Evolutionary conservation across 257 asterid species (phyloP).

Genomic region (Rhazya stricta): DNA sequence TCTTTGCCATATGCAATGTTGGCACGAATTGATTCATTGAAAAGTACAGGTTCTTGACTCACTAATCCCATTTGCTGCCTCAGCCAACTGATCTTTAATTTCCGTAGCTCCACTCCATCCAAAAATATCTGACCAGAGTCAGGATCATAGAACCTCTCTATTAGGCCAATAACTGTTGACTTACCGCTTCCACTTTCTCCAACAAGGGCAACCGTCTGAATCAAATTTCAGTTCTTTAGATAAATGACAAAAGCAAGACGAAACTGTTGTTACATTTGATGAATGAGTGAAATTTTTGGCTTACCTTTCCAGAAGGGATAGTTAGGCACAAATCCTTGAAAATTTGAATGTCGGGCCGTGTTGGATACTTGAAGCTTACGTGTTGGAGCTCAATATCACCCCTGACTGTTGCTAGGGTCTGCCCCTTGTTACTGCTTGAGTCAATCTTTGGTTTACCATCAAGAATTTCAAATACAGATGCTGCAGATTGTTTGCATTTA

Average conservation of each 20-base stretch:
- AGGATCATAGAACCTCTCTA: slow-evolving; percentile 73
- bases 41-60: slow-evolving; percentile 76
- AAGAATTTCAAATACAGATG: slow-evolving; percentile 62
- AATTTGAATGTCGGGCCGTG: slow-evolving; percentile 62
- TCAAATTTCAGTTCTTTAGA: not conserved
- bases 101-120: slow-evolving; percentile 47
- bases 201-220: slow-evolving; percentile 70
- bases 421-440: slow-evolving; percentile 56
- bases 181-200: slow-evolving; percentile 87
- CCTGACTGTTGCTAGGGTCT: slow-evolving; percentile 30
- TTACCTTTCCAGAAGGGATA: slow-evolving; percentile 78
- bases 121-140: slow-evolving; percentile 44
- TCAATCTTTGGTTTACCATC: slow-evolving; percentile 63
- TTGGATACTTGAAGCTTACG: slow-evolving; percentile 60
- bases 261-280: not conserved
- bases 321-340: slow-evolving; percentile 54
- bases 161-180: slow-evolving; percentile 62
- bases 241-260: not conserved
- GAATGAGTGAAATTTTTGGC: not conserved
- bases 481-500: slow-evolving; percentile 58
- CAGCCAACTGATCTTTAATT: slow-evolving; percentile 55
- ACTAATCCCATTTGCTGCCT: slow-evolving; percentile 81
- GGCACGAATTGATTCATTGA: slow-evolving; percentile 62
- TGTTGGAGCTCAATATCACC: slow-evolving; percentile 61
- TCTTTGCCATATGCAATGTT: slow-evolving; percentile 66